Evolutionary conservation across 1,284 basidiomycete genomes (phyloP), one percentile per base, ranked within the genome.

Genomic region (Cronartium ribicola): DNA sequence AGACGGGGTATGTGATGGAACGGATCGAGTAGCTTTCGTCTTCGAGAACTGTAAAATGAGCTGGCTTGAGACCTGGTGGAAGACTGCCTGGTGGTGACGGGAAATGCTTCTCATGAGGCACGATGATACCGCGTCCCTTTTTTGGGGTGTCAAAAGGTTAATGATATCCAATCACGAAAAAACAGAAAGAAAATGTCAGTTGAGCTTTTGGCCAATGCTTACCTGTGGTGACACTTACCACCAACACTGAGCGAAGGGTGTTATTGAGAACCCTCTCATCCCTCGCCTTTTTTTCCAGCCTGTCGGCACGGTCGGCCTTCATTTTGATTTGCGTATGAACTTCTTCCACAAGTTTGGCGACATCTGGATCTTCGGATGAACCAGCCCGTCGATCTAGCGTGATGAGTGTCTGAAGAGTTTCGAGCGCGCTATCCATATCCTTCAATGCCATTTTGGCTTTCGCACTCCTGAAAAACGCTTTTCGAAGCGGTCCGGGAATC

Each of bases 21-120:
- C 37, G 14, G n/a, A 39, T 36, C 14, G 51, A 22, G 8, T 72
- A 62, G 0, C 59, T 36, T 0, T 65, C 22, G 14, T 13, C 37
- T 41, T 57, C 59, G 63, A 70, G 46, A 17, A 62, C n/a, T 44
- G 59, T 63, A 39, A 72, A 72, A 66, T 72, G 70, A 44, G 64
- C 70, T 5, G 70, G 48, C 36, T 59, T 41, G 10, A 72, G 64
- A 48, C 70, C 70, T 40, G 46, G 39, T 5, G 70, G 63, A 37
- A 72, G 37, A 48, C 51, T 66, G 14, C 40, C 41, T 44, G 48
- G 20, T 43, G 37, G 43, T 17, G 70, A 62, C 7, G 70, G 70
- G 43, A 72, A 72, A 11, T 41, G 61, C 14, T 36, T 48, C 44
- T 65, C 20, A 36, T 44, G 20, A 41, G 70, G 41, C 17, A 72